Conservation (phyloP, 2,329 filamentous ascomycete genomes). For the Aurifilum marmelostoma region DNA sequence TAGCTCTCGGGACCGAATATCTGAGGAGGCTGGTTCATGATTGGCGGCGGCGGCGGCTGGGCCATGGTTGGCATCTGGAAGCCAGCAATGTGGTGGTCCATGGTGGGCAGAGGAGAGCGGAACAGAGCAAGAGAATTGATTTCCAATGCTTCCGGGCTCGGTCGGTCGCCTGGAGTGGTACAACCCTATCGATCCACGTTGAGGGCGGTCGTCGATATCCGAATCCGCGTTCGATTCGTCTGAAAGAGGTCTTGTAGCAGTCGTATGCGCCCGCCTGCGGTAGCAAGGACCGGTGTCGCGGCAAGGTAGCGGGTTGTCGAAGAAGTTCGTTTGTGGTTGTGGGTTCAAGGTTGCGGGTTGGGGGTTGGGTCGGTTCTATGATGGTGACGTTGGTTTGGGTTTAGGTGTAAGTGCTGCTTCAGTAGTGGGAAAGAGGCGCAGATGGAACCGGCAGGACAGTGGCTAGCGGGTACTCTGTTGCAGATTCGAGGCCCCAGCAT, state of each 20-base stretch:
- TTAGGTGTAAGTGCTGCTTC: constrained; percentile 8
- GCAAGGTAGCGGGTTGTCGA: not conserved
- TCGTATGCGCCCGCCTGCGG: constrained; percentile 2
- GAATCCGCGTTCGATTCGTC: too few relatives aligned
- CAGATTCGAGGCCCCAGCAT: constrained; percentile 9
- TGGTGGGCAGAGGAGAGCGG: constrained; percentile 33
- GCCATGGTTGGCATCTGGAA: constrained; percentile 62
- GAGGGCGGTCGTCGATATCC: not conserved
- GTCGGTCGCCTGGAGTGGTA: not conserved
- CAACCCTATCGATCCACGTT: not conserved
- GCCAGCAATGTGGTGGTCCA: constrained; percentile 57
- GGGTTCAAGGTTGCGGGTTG: not conserved
- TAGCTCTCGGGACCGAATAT: constrained; percentile 67
- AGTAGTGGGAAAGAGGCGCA: constrained; percentile 7
- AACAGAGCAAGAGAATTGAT: not conserved
- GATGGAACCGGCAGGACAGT: constrained; percentile 8
- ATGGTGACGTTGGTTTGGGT: constrained; percentile 3
- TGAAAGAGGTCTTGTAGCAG: not conserved
- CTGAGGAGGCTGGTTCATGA: constrained; percentile 70
- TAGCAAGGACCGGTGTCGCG: not conserved
- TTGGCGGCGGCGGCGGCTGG: constrained; percentile 55
- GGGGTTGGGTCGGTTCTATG: not conserved
- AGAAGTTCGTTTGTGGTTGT: not conserved
- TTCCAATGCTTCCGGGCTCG: constrained; percentile 1
- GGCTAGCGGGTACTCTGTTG: constrained; percentile 15